These are phyloP conservation scores for Lactuca sativa DNA, from an alignment of 129 eudicot genomes.

Conservation along the genomic window DNA sequence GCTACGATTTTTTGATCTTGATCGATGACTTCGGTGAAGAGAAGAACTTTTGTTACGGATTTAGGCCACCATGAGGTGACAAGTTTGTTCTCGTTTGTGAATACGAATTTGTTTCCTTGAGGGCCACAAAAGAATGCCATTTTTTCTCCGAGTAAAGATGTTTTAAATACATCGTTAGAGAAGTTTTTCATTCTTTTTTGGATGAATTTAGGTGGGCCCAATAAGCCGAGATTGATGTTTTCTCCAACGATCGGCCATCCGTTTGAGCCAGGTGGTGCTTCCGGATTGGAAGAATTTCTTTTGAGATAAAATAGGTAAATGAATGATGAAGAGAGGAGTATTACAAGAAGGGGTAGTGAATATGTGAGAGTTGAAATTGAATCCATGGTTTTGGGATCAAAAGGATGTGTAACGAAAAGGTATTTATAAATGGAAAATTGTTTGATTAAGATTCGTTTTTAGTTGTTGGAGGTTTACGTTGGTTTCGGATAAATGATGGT, in stretches of 20 bases:
- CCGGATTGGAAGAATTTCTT: neutral
- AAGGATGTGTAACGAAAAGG: neutral
- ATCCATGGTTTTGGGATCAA: constrained; percentile 25
- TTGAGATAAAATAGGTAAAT: constrained; percentile 18
- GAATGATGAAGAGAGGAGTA: constrained; percentile 6
- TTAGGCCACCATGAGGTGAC: constrained; percentile 50
- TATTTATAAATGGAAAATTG: neutral
- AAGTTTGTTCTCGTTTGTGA: constrained; percentile 39
- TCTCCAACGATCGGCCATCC: constrained; percentile 45
- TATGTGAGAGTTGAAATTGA: neutral
- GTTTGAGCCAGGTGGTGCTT: constrained; percentile 30
- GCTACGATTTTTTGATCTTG: constrained; percentile 30
- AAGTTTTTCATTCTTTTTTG: constrained; percentile 29
- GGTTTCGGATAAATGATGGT: neutral
- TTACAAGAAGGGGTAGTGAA: constrained; percentile 17
- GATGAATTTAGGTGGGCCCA: constrained; percentile 34
- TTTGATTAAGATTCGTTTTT: neutral
- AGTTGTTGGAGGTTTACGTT: neutral
- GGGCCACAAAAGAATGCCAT: constrained; percentile 42
- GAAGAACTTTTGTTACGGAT: constrained; percentile 38
- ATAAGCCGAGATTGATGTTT: constrained; percentile 20
- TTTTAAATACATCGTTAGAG: constrained; percentile 21
- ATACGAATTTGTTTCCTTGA: constrained; percentile 42
- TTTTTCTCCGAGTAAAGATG: constrained; percentile 41
- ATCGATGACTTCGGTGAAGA: constrained; percentile 35